Evolutionary conservation across 257 asterid genomes (phyloP), one percentile per base, ranked within the genome.

Genomic region (Przewalskia tangutica): DNA sequence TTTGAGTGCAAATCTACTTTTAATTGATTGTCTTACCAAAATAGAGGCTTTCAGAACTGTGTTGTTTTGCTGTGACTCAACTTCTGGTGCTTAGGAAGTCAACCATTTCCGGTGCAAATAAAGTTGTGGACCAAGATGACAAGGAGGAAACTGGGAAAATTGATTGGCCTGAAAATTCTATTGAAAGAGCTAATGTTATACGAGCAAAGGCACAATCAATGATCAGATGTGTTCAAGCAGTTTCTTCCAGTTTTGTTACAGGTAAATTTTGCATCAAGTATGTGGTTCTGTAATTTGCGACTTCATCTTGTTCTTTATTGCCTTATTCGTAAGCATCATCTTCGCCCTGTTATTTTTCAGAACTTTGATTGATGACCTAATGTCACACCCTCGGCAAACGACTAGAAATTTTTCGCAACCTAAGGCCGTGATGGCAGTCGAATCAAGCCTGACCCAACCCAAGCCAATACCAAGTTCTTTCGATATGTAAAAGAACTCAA

Each of bases 31-130:
- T 66, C 68, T 17, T 84, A 48, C 64, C 71, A 75, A 76, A 60
- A 63, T 92, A 95, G 99, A 90, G 99, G 85, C 91, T 95, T 85
- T 93, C 99, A 73, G 99, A 95, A 86, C 88, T 95, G 90, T 91
- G 99, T 90, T 95, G 98, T 81, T 92, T 88, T 84, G 93, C 97
- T 53, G 93, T 92, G 77, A 92, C 97, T 81, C 98, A 90, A 84
- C 89, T 93, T 65, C 83, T 92, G 87, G 87, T 90, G 89, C 93
- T 95, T 62, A 97, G 97, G 62, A 93, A 91, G 80, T 93, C 97
- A 7, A 81, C 91, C 59, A 90, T 87, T 83, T 89, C 95, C 76
- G 81, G 60, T 83, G 87, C 95, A 54, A 92, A 83, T 91, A 92
- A 89, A 82, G 86, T 77, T 55, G 89, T 84, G 80, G 89, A 89